Base-by-base conservation (phyloP, 1,284 basidiomycete genomes). In the Rhizopogon parksii region DNA sequence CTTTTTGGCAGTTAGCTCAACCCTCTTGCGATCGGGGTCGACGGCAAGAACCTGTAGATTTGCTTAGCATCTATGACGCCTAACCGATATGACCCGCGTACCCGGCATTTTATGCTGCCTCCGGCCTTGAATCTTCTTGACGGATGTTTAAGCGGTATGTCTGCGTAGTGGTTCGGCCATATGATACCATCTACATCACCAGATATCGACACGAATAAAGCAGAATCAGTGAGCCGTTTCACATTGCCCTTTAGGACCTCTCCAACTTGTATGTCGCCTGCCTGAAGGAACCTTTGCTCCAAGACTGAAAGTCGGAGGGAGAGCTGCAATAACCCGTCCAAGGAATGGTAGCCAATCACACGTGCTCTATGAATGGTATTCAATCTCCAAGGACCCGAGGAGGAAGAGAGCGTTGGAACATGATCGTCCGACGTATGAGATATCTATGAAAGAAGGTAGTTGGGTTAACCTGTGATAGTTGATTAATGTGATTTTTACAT, bases 141-240 rank as follows among this genome's bases (percentile, higher is more conserved):
- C 21, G 94, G 94, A 62, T 96, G 89, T 64, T 94, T 96, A 58
- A 99, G 77, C 34, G 74, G 70, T 61, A 99, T 94, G 65, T 98
- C 95, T 30, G 96, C 91, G 68, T 92, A 99, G 69, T 99, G 96
- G 57, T 84, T 78, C 0, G 95, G 94, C 85, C 92, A 97, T 27
- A 98, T 80, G 27, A 98, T 86, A 36, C 91, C 96, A 61, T 97
- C 92, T 32, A 95, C 83, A 54, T 79, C 89, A 6, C 89, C 91
- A 12, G 87, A 83, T 47, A 97, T 76, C 24, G 88, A 84, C 35
- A 97, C 81, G 59, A 96, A 94, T 35, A 98, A 71, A 0, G 81
- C 87, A 43, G 81, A 78, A 52, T 90, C 85, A 1, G 84, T 85
- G 37, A 98, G 75, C 54, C 80, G 84, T 68, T 89, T 91, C 54